Evolutionary conservation across 108 stramenopile genomes (phyloP).

Genomic region (Schizochytrium sp.): DNA sequence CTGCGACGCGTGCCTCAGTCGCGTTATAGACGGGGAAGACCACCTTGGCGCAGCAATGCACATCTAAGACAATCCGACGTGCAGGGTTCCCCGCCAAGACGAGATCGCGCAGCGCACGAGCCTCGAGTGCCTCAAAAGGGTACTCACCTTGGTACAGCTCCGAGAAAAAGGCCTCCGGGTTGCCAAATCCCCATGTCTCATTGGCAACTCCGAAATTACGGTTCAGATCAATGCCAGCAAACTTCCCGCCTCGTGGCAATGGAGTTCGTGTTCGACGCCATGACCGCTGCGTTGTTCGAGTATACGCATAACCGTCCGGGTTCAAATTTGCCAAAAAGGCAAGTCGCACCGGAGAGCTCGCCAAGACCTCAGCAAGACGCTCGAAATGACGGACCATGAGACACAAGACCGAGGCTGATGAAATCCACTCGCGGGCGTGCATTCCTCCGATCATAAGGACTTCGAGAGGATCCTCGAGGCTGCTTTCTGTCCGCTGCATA

Average conservation of each 20-base stretch:
- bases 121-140: neutral
- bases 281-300: neutral
- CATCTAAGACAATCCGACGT: neutral
- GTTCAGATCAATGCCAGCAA: neutral
- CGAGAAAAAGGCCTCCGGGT: neutral
- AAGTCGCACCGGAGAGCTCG: neutral
- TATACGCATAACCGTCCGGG: neutral
- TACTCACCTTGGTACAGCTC: neutral
- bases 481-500: too few relatives aligned
- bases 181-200: neutral
- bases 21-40: neutral
- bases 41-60: neutral
- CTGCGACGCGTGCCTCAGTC: neutral
- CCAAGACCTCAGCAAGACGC: neutral
- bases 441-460: neutral
- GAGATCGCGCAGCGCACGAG: neutral
- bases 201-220: neutral
- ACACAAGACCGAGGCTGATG: neutral
- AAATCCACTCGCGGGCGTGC: conserved; percentile 6
- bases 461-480: neutral
- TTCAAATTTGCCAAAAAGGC: neutral
- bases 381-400: neutral
- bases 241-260: neutral
- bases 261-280: neutral
- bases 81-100: neutral